These are phyloP conservation scores for Leishmania turanica DNA, from an alignment of 208 protist species.

Conservation along the genomic window DNA sequence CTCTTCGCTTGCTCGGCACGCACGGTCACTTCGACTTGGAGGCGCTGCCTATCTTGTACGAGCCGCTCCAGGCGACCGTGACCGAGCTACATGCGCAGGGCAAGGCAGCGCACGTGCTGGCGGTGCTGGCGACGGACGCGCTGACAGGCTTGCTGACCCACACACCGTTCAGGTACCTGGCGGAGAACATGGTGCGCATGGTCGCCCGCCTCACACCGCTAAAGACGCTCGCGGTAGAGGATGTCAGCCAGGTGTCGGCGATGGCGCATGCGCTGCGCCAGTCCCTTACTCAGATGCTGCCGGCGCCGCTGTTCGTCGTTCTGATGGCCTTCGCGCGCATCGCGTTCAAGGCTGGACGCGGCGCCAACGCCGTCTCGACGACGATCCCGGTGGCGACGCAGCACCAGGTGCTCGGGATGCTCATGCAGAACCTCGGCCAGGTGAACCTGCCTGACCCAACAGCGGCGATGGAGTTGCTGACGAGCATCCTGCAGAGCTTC, in stretches of 20 bases:
- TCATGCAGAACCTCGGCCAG: conserved; percentile 82
- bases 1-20: conserved; percentile 73
- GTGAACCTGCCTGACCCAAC: conserved; percentile 66
- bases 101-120: conserved; percentile 47
- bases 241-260: conserved; percentile 69
- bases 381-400: conserved; percentile 89
- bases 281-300: conserved; percentile 78
- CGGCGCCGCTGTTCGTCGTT: conserved; percentile 78
- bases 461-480: conserved; percentile 69
- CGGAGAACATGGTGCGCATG: conserved; percentile 54
- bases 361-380: conserved; percentile 67
- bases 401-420: conserved; percentile 85
- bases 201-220: conserved; percentile 57
- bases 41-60: conserved; percentile 64
- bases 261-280: conserved; percentile 69
- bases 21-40: conserved; percentile 57
- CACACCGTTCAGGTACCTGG: conserved; percentile 65
- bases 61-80: conserved; percentile 48
- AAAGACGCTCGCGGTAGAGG: conserved; percentile 47
- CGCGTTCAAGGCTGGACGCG: conserved; percentile 84
- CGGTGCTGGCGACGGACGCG: conserved; percentile 60
- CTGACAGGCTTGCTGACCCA: conserved; percentile 54
- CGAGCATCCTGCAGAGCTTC: conserved; percentile 77
- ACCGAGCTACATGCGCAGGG: conserved; percentile 22
- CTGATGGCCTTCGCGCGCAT: conserved; percentile 73